Base-by-base conservation (phyloP, 805 yeast genomes). In the Starmerella roubikii region DNA sequence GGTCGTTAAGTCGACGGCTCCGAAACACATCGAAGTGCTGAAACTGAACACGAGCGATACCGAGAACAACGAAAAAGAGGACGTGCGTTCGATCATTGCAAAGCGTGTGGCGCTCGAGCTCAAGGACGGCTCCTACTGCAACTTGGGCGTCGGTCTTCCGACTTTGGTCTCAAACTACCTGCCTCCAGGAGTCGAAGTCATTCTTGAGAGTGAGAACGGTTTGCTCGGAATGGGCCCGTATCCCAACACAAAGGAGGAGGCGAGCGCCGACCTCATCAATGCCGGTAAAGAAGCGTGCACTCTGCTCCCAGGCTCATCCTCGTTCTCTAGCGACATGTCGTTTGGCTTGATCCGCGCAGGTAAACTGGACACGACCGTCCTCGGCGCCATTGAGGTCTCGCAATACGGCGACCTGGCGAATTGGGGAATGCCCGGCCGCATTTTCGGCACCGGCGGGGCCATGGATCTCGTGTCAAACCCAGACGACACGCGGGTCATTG, bases 401-500 rank as follows among this genome's bases (percentile, higher is more conserved):
- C 57, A 59, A 32, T 54, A 44, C 34, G 73, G 73, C 28, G 73
- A 69, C 41, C 59, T 68, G 28, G 73, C 74, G 29, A 68, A 68
- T 51, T 68, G 73, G 72, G 70, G 67, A 20, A 56, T 68, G 3
- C 72, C 74, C 1, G 72, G 72, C 7, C 56, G 61, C 41, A 63
- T 68, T 32, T 67, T 65, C 50, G 73, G 73, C 16, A 69, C 68
- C 67, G 73, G 73, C 20, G 72, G 73, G 15, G 72, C 72, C 19
- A 69, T 69, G 72, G 72, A 67, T 48, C 59, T 68, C 19, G 72
- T 66, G 5, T 62, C 69, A 6, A 66, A 66, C 46, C 71, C 71
- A 13, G 53, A 54, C 21, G 52, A 59, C 26, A 68, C 72, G 4
- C 54, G 57, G 37, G 71, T 68, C 15, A 65, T 68, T 25, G 70